These are phyloP conservation scores for Chrysanthemum makinoi DNA, from an alignment of 129 eudicot genomes.

Conservation along the genomic window DNA sequence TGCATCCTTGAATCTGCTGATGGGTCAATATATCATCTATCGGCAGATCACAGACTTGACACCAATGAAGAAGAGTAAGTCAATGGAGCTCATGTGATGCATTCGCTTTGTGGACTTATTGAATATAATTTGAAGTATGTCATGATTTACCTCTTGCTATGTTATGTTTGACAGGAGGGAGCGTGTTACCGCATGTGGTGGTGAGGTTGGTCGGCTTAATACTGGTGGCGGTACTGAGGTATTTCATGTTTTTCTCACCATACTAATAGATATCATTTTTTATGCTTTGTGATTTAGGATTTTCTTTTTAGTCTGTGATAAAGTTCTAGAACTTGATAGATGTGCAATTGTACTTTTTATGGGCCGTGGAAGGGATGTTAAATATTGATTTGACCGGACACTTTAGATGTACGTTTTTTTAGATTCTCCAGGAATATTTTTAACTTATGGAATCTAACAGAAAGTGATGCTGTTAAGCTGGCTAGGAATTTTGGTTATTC, in stretches of 20 bases:
- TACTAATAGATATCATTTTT: not conserved
- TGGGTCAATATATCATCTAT: conserved; percentile 68
- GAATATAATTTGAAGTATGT: conserved; percentile 1
- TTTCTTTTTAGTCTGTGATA: not conserved
- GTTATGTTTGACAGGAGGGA: conserved; percentile 58
- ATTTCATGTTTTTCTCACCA: conserved; percentile 12
- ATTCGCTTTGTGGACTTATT: conserved; percentile 11
- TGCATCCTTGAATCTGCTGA: conserved; percentile 95
- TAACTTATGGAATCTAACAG: too few relatives aligned
- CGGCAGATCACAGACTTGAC: conserved; percentile 98
- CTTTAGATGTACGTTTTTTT: too few relatives aligned
- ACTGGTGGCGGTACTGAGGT: conserved; percentile 98
- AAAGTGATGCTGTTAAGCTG: too few relatives aligned
- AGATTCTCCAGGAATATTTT: too few relatives aligned
- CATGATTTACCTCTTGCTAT: not conserved
- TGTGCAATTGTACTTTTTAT: too few relatives aligned
- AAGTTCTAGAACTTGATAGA: too few relatives aligned
- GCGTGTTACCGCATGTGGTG: conserved; percentile 91
- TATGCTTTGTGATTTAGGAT: not conserved
- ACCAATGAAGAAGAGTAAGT: conserved; percentile 87
- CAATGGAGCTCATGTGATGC: conserved; percentile 10
- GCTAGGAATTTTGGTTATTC: too few relatives aligned
- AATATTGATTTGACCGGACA: too few relatives aligned
- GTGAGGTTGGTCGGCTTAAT: conserved; percentile 98
- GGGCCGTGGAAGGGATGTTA: too few relatives aligned